phyloP scores from a whole-genome alignment of 169 alveolate genomes.

The Eimeria tenella region DNA sequence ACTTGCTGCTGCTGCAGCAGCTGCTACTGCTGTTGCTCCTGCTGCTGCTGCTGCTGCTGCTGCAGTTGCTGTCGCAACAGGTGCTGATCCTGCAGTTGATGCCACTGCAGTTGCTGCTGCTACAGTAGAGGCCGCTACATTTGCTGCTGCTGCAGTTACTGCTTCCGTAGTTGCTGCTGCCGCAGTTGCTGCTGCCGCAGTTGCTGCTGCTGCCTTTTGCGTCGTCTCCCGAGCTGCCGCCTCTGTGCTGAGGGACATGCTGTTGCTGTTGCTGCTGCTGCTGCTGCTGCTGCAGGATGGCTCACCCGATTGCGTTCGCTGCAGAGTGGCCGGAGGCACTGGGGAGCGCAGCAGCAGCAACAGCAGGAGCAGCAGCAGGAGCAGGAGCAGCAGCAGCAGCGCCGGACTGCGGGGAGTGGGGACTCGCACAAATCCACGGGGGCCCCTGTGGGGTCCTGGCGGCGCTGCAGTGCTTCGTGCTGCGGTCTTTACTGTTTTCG shows the following conservation, averaged over 20 bases:
- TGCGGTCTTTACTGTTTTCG: slow-evolving; percentile 14
- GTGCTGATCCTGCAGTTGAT: not conserved
- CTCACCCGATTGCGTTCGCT: not conserved
- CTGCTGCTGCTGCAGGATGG: not conserved
- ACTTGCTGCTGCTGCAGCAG: slow-evolving; percentile 11
- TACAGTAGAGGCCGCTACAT: not conserved
- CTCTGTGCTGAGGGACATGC: not conserved
- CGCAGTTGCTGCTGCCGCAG: not conserved
- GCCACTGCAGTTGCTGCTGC: not conserved
- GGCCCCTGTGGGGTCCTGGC: slow-evolving; percentile 75
- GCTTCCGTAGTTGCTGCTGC: not conserved
- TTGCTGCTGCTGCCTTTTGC: no score
- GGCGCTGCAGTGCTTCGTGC: slow-evolving; percentile 49
- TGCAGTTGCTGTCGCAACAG: not conserved
- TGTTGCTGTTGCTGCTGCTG: not conserved
- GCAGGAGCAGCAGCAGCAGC: not conserved
- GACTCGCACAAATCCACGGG: slow-evolving; percentile 61
- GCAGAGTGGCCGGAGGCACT: slow-evolving; percentile 92
- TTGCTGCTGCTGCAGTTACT: not conserved
- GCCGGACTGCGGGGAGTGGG: slow-evolving; percentile 42
- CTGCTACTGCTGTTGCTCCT: not conserved
- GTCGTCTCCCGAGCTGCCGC: no score
- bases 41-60: not conserved
- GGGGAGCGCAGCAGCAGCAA: slow-evolving; percentile 93
- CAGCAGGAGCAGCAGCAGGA: slow-evolving; percentile 6